Conservation (phyloP, 495 filamentous ascomycete species). For the Podospora comata region DNA sequence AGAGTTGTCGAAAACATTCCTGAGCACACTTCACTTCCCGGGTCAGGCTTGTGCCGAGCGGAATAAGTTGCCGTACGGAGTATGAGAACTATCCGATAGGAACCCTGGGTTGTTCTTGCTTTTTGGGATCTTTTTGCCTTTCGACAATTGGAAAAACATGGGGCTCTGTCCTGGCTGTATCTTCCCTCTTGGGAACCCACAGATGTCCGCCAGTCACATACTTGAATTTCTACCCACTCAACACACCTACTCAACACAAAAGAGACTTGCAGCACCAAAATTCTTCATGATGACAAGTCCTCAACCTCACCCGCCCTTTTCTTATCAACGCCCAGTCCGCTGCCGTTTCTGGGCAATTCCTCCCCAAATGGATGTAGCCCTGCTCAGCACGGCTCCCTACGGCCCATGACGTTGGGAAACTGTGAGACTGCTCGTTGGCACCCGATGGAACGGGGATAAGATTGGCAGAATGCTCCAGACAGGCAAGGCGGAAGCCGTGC, state of each 20-base stretch:
- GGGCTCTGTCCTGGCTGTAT: too few species aligned
- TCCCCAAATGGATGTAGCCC: background rate
- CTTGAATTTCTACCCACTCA: background rate
- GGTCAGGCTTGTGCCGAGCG: background rate
- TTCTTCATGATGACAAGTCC: background rate
- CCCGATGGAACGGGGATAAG: conserved; percentile 1
- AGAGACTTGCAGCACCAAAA: too few species aligned
- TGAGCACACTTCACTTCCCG: background rate
- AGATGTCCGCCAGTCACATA: background rate
- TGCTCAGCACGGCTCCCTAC: background rate
- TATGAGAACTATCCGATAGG: background rate
- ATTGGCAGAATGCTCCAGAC: conserved; percentile 1
- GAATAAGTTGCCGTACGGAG: background rate
- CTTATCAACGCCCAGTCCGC: background rate
- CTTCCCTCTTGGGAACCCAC: background rate
- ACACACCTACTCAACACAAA: background rate
- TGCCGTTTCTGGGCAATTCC: background rate
- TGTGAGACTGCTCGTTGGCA: background rate
- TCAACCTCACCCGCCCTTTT: background rate
- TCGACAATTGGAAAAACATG: too few species aligned
- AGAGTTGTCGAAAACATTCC: background rate
- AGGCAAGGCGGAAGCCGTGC: background rate
- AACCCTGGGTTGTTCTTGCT: background rate
- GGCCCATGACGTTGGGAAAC: background rate
- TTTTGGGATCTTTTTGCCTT: background rate